Conservation (phyloP, 768 basidiomycete species). For the Trametes elegans region DNA sequence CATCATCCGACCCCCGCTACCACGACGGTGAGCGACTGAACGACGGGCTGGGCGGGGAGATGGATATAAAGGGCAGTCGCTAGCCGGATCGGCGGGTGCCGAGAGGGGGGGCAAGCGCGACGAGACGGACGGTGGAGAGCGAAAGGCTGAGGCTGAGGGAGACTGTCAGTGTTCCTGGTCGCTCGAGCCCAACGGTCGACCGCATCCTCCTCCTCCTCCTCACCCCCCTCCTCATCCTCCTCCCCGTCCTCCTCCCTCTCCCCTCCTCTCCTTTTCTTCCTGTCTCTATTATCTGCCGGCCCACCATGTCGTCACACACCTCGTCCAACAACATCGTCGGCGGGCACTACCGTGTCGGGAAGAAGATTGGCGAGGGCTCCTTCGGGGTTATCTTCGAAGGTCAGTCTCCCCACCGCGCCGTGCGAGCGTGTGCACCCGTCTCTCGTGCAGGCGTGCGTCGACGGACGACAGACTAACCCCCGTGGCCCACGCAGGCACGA, state of each 20-base stretch:
- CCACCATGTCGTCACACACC: constrained; percentile 38
- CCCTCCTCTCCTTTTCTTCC: constrained; percentile 15
- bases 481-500: constrained; percentile 66
- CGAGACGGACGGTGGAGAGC: too few species aligned
- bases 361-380: constrained; percentile 98
- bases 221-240: constrained; percentile 12
- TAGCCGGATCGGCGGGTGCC: constrained; percentile 15
- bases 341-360: constrained; percentile 95
- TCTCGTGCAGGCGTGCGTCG: too few species aligned
- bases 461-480: neutral
- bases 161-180: constrained; percentile 5
- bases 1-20: neutral
- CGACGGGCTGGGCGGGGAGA: neutral
- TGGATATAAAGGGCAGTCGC: constrained; percentile 3
- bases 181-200: constrained; percentile 1
- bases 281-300: constrained; percentile 10
- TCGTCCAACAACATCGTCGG: constrained; percentile 81
- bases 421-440: neutral
- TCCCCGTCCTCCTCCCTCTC: constrained; percentile 9
- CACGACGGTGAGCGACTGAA: neutral
- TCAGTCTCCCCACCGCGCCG: constrained; percentile 31
- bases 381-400: constrained; percentile 97
- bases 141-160: too few species aligned
- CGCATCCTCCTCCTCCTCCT: constrained; percentile 11
- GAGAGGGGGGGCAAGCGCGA: too few species aligned